phyloP scores from a whole-genome alignment of 768 basidiomycete species.

The Pulveroboletus ravenelii region DNA sequence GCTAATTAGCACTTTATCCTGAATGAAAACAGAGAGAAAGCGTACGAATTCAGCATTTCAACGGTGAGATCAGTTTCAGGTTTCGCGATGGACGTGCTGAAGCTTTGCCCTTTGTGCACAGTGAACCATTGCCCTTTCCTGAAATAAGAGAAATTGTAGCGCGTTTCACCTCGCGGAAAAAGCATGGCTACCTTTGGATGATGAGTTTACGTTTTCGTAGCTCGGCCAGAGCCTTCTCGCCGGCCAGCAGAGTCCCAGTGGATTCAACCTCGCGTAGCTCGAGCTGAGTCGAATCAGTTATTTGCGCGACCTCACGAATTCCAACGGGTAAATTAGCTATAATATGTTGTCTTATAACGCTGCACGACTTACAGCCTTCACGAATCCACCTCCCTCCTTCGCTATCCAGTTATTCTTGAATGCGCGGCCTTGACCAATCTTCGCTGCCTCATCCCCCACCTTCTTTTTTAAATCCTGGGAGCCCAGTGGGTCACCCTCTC shows the following conservation, averaged over 20 bases:
- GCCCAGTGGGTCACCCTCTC: conserved; percentile 61
- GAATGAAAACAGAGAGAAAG: not conserved
- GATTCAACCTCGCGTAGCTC: conserved; percentile 71
- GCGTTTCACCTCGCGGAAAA: not conserved
- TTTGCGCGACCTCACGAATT: conserved; percentile 49
- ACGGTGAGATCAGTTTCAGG: conserved; percentile 94
- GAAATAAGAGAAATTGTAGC: conserved; percentile 5
- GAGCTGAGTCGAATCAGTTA: conserved; percentile 69
- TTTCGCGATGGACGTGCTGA: conserved; percentile 88
- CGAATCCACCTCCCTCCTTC: conserved; percentile 84
- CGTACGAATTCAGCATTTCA: conserved; percentile 91
- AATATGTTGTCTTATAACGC: not conserved
- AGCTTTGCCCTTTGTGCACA: conserved; percentile 77
- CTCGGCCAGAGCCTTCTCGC: conserved; percentile 82
- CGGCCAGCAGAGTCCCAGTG: conserved; percentile 64
- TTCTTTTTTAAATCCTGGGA: conserved; percentile 63
- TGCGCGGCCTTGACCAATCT: conserved; percentile 91
- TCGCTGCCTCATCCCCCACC: conserved; percentile 85
- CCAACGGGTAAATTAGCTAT: not conserved
- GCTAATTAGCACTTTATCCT: not conserved
- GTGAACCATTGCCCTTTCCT: conserved; percentile 97
- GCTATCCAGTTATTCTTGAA: conserved; percentile 97
- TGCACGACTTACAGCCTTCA: conserved; percentile 65
- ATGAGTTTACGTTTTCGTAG: conserved; percentile 89
- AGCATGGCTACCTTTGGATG: conserved; percentile 58